Conservation (phyloP, 208 protist species). For the Acanthamoeba triangularis region DNA sequence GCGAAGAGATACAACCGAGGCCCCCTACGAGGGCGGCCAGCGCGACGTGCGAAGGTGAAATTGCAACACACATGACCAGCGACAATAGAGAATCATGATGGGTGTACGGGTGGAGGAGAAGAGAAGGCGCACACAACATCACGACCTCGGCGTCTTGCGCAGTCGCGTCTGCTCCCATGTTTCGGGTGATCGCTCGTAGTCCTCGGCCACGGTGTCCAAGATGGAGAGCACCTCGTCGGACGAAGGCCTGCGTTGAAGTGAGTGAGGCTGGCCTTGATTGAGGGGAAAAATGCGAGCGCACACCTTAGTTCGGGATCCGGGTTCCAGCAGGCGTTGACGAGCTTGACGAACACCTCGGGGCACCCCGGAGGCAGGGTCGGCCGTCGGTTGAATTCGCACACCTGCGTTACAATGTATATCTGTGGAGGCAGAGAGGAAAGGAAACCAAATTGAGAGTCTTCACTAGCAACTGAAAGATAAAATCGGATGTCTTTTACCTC, state of each 20-base stretch:
- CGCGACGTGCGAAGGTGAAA: too few species aligned
- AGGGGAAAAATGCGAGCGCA: too few species aligned
- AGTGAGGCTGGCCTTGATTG: neutral
- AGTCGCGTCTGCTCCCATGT: slow-evolving; percentile 3
- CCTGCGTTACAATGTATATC: slow-evolving; percentile 46
- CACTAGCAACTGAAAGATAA: too few species aligned
- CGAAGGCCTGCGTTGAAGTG: neutral
- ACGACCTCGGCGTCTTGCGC: neutral
- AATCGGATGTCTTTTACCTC: neutral
- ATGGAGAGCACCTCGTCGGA: neutral
- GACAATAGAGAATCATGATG: too few species aligned
- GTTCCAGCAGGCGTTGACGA: slow-evolving; percentile 27
- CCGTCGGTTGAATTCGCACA: neutral
- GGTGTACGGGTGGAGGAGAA: too few species aligned
- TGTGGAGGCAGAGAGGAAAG: too few species aligned
- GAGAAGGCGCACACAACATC: too few species aligned
- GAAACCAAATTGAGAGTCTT: too few species aligned
- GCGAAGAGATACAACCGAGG: too few species aligned
- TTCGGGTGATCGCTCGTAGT: neutral
- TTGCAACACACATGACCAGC: too few species aligned
- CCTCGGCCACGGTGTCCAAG: neutral
- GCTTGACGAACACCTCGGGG: neutral
- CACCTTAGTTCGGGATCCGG: neutral
- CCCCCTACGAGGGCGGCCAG: neutral
- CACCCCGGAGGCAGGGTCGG: neutral